phyloP scores from a whole-genome alignment of 2,329 filamentous ascomycete species.

The Cladosporium sp. region DNA sequence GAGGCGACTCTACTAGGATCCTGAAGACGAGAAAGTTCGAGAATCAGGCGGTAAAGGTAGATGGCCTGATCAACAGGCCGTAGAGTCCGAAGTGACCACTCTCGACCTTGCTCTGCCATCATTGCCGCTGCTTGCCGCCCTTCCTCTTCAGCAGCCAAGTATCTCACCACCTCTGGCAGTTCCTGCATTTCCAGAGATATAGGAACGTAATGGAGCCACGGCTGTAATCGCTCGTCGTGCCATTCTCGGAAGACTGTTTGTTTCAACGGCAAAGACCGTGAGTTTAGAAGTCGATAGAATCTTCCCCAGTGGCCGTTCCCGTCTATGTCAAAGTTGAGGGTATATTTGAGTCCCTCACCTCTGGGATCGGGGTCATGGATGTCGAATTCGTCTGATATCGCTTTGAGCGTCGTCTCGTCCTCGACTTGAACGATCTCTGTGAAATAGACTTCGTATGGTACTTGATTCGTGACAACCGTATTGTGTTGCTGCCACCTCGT shows the following conservation, averaged over 20 bases:
- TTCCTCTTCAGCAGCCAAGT: slow-evolving; percentile 34
- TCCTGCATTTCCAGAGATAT: slow-evolving; percentile 49
- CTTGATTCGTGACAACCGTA: slow-evolving; percentile 18
- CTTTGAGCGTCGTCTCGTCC: slow-evolving; percentile 28
- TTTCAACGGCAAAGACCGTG: slow-evolving; percentile 47
- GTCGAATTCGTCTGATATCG: slow-evolving; percentile 20
- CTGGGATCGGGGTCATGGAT: slow-evolving; percentile 7
- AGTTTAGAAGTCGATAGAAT: slow-evolving; percentile 50
- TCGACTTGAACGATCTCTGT: slow-evolving; percentile 46
- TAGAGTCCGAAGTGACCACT: slow-evolving; percentile 15
- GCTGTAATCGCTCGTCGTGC: slow-evolving; percentile 54
- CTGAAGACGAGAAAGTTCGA: slow-evolving; percentile 14
- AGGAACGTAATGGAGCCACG: slow-evolving; percentile 57
- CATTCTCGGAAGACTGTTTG: slow-evolving; percentile 53
- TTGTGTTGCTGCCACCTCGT: background rate
- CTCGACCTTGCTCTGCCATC: slow-evolving; percentile 15
- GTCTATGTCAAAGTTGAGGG: slow-evolving; percentile 46
- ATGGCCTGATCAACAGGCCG: slow-evolving; percentile 14
- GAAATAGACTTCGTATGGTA: slow-evolving; percentile 42
- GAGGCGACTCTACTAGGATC: slow-evolving; percentile 6
- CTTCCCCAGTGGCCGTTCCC: slow-evolving; percentile 55
- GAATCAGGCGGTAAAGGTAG: slow-evolving; percentile 15
- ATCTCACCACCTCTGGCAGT: slow-evolving; percentile 49
- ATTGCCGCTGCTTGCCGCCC: slow-evolving; percentile 15
- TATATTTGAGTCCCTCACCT: slow-evolving; percentile 11